phyloP scores from a whole-genome alignment of 2,329 filamentous ascomycete species.

The Aspergillus aculeatinus region DNA sequence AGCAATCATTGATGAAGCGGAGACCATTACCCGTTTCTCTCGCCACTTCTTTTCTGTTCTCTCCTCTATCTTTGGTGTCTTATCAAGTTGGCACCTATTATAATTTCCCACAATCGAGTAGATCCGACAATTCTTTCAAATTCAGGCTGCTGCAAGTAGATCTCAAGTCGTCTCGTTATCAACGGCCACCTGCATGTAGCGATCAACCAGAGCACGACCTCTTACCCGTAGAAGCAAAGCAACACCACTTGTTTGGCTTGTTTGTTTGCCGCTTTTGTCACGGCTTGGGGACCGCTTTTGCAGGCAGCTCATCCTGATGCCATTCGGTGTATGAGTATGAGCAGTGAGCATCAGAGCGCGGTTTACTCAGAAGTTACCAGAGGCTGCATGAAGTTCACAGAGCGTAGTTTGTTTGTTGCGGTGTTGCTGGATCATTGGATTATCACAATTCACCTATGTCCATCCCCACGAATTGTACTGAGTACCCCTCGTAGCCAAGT shows the following conservation, averaged over 20 bases:
- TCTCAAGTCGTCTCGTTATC: background rate
- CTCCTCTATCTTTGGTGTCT: background rate
- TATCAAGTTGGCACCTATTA: background rate
- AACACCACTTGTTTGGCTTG: background rate
- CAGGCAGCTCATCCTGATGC: background rate
- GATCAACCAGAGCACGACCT: background rate
- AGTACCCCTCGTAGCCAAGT: background rate
- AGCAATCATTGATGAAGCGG: background rate
- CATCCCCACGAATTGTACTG: background rate
- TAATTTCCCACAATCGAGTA: background rate
- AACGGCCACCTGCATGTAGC: background rate
- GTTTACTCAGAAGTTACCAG: background rate
- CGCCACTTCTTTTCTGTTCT: no score
- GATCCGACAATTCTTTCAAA: background rate
- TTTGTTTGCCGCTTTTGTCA: background rate
- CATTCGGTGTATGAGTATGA: background rate
- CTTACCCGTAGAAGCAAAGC: background rate
- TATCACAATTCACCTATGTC: background rate
- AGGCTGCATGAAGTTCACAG: background rate
- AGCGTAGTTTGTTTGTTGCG: background rate
- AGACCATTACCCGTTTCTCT: background rate
- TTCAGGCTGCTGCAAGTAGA: background rate
- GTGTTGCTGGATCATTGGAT: background rate
- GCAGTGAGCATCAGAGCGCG: background rate
- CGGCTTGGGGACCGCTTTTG: background rate